Evolutionary conservation across 768 basidiomycete species (phyloP), one percentile per base, ranked within the genome.

Genomic region (Leucocoprinus birnbaumii): DNA sequence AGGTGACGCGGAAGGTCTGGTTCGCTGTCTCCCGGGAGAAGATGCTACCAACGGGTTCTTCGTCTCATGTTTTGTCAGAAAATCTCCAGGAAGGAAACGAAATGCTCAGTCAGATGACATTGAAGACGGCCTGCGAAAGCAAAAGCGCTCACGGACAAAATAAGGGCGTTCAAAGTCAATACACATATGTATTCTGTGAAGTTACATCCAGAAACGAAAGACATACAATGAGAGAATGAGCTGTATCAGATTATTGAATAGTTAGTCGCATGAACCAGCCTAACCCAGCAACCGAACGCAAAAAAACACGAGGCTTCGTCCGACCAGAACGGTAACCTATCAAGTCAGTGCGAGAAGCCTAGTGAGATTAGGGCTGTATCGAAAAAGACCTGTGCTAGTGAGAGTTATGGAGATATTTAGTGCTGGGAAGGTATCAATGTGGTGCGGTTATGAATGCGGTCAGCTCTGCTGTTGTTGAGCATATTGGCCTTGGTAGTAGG

Each of bases 1-100:
- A 87, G 86, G 66, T 19, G 67, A 82, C 56, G 86, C 89, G 3
- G 68, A 73, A 3, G 83, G 84, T 10, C 66, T 91, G 18, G 63
- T 94, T 24, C 83, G 91, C 16, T 93, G 91, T 66, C 79, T 80
- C 24, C 85, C 91, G 13, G 84, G 85, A 51, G 90, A 89, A 57
- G 94, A 98, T 63, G 83, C 80, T 35, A 94, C 91, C 11, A 98
- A 98, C 63, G 97, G 97, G 0, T 99, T 99, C 75, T 99, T 99
- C 62, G 95, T 99, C 21, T 86, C 91, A n/a, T 97, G 90, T 68
- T 94, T 98, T 66, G 73, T 92, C 26, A 73, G 67, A 50, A 38
- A 27, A 21, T 35, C 49, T 19, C 56, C 51, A 21, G 48, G 51
- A 21, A 67, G 64, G 57, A 64, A 72, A 51, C 68, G 69, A 55